phyloP scores from a whole-genome alignment of 495 filamentous ascomycete species.

The Penicillium manginii region DNA sequence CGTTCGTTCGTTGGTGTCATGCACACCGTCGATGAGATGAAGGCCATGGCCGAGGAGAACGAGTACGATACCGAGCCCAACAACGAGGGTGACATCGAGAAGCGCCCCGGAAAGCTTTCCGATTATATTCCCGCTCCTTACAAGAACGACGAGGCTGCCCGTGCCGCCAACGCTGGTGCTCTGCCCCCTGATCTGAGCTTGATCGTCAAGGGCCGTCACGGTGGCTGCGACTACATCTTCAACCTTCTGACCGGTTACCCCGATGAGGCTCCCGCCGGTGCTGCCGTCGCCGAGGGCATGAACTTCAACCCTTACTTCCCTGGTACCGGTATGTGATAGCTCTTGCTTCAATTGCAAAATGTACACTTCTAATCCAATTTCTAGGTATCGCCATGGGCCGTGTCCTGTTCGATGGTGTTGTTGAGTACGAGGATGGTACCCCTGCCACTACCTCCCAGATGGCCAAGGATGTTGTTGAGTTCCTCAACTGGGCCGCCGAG shows the following conservation, averaged over 20 bases:
- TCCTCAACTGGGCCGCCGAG: slow-evolving; percentile 98
- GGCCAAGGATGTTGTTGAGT: slow-evolving; percentile 99
- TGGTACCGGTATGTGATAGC: slow-evolving; percentile 69
- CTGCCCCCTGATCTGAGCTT: slow-evolving; percentile 96
- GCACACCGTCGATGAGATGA: slow-evolving; percentile 96
- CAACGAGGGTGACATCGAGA: slow-evolving; percentile 95
- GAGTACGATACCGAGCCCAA: slow-evolving; percentile 99
- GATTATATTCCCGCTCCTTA: slow-evolving; percentile 96
- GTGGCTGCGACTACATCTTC: slow-evolving; percentile 98
- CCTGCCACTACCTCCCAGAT: slow-evolving; percentile 95
- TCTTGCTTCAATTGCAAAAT: not conserved
- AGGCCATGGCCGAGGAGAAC: slow-evolving; percentile 94
- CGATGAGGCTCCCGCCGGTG: slow-evolving; percentile 92
- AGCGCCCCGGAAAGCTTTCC: slow-evolving; percentile 96
- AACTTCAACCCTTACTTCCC: slow-evolving; percentile 99
- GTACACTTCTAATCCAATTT: slow-evolving; percentile 17
- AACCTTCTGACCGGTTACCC: slow-evolving; percentile 96
- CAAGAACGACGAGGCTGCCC: slow-evolving; percentile 98
- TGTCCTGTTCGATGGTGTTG: slow-evolving; percentile 95
- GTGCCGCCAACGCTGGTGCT: slow-evolving; percentile 97
- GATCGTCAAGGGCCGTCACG: slow-evolving; percentile 97
- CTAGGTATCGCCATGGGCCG: slow-evolving; percentile 95
- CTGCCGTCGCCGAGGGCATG: slow-evolving; percentile 76
- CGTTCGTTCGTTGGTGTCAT: slow-evolving; percentile 86
- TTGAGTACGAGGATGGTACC: slow-evolving; percentile 98